Percentiles rank a stretch among this genome's conserved stretches.
Evolutionary conservation across 331 rosid species (phyloP).

Genomic region (Malus hybrid): DNA sequence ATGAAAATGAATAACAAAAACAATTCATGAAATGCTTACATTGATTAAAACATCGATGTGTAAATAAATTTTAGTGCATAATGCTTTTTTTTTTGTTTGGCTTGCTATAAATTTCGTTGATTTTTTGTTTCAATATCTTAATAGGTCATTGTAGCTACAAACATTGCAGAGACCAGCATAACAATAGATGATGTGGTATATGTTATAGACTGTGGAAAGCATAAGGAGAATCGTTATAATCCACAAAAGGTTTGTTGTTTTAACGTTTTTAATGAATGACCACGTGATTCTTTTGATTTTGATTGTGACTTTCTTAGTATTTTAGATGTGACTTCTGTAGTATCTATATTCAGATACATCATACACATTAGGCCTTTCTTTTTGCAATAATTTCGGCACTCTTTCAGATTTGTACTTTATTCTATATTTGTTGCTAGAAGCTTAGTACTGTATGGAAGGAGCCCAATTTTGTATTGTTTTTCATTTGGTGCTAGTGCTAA

Average conservation of each 20-base stretch:
- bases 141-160: constrained; percentile 90
- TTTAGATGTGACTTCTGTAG: background rate
- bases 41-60: background rate
- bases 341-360: background rate
- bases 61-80: background rate
- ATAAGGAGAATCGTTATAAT: constrained; percentile 93
- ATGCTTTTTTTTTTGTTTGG: background rate
- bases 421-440: background rate
- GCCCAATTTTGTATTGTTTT: background rate
- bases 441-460: background rate
- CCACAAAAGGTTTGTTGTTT: constrained; percentile 75
- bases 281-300: background rate
- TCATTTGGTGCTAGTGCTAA: background rate
- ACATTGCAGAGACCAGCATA: constrained; percentile 97
- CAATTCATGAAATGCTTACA: background rate
- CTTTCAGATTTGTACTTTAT: background rate
- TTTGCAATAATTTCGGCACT: background rate
- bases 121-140: constrained; percentile 6
- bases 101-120: constrained; percentile 1
- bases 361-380: background rate
- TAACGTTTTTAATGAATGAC: background rate
- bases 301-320: background rate
- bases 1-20: background rate
- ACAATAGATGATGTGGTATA: constrained; percentile 90
- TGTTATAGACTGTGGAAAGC: constrained; percentile 92